These are phyloP conservation scores for Trametes gibbosa DNA, from an alignment of 768 basidiomycete species.

Conservation along the genomic window DNA sequence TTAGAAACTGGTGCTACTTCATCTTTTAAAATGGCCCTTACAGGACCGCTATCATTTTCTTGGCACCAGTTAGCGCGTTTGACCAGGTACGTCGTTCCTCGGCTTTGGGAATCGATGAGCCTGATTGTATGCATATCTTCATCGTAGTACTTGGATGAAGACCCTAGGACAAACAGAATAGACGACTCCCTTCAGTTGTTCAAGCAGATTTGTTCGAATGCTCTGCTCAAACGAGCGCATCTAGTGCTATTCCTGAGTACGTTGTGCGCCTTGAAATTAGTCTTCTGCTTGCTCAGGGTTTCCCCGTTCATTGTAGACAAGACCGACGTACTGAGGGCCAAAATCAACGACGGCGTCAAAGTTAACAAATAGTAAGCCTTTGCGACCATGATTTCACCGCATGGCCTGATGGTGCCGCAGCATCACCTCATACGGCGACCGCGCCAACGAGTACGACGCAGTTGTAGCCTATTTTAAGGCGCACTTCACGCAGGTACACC, in stretches of 20 bases:
- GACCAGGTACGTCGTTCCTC: conserved; percentile 57
- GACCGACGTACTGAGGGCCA: conserved; percentile 72
- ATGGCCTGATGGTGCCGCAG: conserved; percentile 32
- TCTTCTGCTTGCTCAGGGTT: not conserved
- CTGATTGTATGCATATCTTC: conserved; percentile 1
- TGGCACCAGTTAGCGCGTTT: conserved; percentile 83
- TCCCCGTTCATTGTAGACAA: conserved; percentile 61
- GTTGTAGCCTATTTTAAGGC: conserved; percentile 80
- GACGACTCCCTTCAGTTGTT: conserved; percentile 89
- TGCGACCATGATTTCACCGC: not conserved
- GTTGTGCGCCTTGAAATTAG: conserved; percentile 45
- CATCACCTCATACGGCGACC: conserved; percentile 74
- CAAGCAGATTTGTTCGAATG: conserved; percentile 81
- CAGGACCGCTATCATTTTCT: conserved; percentile 74
- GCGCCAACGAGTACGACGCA: conserved; percentile 66
- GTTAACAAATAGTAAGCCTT: conserved; percentile 76
- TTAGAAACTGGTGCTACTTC: not conserved
- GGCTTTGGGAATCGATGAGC: not conserved
- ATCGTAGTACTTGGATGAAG: conserved; percentile 78
- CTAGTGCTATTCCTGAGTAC: conserved; percentile 61
- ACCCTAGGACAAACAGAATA: conserved; percentile 79
- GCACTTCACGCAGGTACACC: conserved; percentile 78
- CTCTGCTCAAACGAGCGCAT: conserved; percentile 61
- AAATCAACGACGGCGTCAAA: conserved; percentile 64
- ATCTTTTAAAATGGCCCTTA: conserved; percentile 28